Evolutionary conservation across 1,284 basidiomycete genomes (phyloP), one percentile per base, ranked within the genome.

Genomic region (Ceratobasidium papillatum): DNA sequence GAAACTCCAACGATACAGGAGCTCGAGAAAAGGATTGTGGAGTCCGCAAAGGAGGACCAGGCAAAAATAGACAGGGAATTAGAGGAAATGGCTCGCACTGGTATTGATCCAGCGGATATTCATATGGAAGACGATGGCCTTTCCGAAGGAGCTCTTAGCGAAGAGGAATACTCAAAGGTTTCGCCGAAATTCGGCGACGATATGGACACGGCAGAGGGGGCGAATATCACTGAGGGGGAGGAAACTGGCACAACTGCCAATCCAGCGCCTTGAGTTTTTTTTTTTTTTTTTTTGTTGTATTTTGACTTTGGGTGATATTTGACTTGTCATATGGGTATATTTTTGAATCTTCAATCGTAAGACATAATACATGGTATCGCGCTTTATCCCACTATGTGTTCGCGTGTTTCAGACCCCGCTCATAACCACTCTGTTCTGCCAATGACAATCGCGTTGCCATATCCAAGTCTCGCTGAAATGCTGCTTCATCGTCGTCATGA

Each of bases 391-490:
- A 14, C 34, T 74, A 43, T 27, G 14, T n/a, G 41, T 19, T 49
- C 17, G 59, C 52, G 11, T 62, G 41, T 22, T 30, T 25, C 19
- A 71, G 32, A 38, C 77, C 78, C 30, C 77, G 64, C 75, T 81
- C 80, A 38, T 80, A 80, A 11, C 80, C 79, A 47, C 78, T 74
- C 74, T 81, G 79, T 68, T 84, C 83, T 38, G 79, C 80, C 51
- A 84, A 76, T 9, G 84, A 84, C 41, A 83, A 76, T 76, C 83
- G 76, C 69, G 79, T 83, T 3, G 84, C 84, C 72, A 80, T 69
- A 66, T 83, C 82, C 49, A 84, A 68, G 45, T 85, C 82, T 30
- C 80, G 79, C 65, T 80, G 76, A 74, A 83, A 84, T 8, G 75
- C 73, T 5, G 78, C 81, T n/a, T 84, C 82, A 19, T 59, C 77